Evolutionary conservation across 805 yeast species (phyloP).

Genomic region (Hanseniaspora clermontiae): DNA sequence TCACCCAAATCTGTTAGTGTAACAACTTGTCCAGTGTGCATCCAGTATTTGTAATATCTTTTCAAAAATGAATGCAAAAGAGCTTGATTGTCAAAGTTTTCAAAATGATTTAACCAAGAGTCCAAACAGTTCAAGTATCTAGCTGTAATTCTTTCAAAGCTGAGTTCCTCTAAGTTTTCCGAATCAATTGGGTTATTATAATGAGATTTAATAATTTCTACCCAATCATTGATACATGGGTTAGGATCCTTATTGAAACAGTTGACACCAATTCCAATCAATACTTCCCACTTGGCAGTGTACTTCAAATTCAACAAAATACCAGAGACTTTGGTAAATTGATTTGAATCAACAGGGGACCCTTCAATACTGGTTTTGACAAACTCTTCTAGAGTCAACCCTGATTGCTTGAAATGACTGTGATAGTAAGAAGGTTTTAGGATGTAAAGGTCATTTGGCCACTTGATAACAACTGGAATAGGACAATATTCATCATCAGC

Average conservation of each 20-base stretch:
- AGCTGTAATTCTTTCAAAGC: slow-evolving; percentile 39
- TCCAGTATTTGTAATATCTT: slow-evolving; percentile 73
- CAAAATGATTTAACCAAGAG: slow-evolving; percentile 45
- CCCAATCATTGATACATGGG: slow-evolving; percentile 66
- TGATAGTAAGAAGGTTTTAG: slow-evolving; percentile 48
- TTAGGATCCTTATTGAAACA: slow-evolving; percentile 81
- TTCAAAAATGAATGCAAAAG: slow-evolving; percentile 61
- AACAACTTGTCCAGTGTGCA: slow-evolving; percentile 66
- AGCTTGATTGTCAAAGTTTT: slow-evolving; percentile 23
- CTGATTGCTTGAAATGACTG: slow-evolving; percentile 19
- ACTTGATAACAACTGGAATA: slow-evolving; percentile 70
- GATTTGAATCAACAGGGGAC: background rate
- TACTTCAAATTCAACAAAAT: slow-evolving; percentile 11
- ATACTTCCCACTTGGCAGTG: slow-evolving; percentile 26
- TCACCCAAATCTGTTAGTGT: slow-evolving; percentile 44
- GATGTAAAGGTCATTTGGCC: slow-evolving; percentile 93
- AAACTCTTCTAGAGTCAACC: slow-evolving; percentile 10
- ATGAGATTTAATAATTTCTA: slow-evolving; percentile 45
- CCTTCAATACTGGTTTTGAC: slow-evolving; percentile 6
- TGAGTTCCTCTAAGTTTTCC: slow-evolving; percentile 34
- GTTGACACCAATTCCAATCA: slow-evolving; percentile 81
- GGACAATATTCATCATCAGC: slow-evolving; percentile 46
- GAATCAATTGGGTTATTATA: slow-evolving; percentile 27
- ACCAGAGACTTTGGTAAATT: slow-evolving; percentile 8
- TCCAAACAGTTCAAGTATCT: slow-evolving; percentile 54